Conservation (phyloP, 163 green algal species). For the Prototheca wickerhamii region DNA sequence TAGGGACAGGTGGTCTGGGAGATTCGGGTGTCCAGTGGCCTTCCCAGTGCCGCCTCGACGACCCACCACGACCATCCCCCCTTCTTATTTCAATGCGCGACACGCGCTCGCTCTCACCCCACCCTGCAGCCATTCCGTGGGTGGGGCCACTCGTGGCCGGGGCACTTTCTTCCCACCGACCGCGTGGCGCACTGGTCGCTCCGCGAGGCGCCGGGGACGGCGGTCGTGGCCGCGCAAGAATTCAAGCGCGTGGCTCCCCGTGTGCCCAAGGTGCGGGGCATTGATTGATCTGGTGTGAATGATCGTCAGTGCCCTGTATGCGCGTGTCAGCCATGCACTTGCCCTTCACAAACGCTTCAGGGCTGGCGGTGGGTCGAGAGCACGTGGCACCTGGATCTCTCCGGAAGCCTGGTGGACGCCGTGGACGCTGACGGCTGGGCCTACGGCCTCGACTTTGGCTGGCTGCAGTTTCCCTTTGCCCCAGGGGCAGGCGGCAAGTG, state of each 20-base stretch:
- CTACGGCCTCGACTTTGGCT: constrained; percentile 73
- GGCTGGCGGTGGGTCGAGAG: constrained; percentile 49
- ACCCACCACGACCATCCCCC: not conserved
- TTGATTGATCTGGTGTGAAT: too few relatives aligned
- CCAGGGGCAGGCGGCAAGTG: constrained; percentile 29
- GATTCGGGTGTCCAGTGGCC: too few relatives aligned
- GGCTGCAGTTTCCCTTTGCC: constrained; percentile 42
- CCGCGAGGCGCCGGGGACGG: constrained; percentile 6
- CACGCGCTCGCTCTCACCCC: not conserved
- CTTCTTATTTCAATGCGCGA: not conserved
- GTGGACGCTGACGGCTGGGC: constrained; percentile 69
- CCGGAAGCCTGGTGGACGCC: constrained; percentile 22
- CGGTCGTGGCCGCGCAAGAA: constrained; percentile 24
- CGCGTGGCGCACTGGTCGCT: constrained; percentile 53
- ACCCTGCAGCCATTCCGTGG: constrained; percentile 44
- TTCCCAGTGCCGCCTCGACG: not conserved
- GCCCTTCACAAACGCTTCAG: constrained; percentile 3
- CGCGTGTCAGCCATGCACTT: not conserved
- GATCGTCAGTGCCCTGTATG: not conserved
- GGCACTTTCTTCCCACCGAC: constrained; percentile 72
- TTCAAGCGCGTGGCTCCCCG: constrained; percentile 54
- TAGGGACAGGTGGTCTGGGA: not conserved
- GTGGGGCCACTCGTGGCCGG: constrained; percentile 77
- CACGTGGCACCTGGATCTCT: constrained; percentile 56
- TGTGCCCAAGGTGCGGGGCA: constrained; percentile 30